Base-by-base conservation (phyloP, 73 alveolate species). In the Paramecium biaurelia region DNA sequence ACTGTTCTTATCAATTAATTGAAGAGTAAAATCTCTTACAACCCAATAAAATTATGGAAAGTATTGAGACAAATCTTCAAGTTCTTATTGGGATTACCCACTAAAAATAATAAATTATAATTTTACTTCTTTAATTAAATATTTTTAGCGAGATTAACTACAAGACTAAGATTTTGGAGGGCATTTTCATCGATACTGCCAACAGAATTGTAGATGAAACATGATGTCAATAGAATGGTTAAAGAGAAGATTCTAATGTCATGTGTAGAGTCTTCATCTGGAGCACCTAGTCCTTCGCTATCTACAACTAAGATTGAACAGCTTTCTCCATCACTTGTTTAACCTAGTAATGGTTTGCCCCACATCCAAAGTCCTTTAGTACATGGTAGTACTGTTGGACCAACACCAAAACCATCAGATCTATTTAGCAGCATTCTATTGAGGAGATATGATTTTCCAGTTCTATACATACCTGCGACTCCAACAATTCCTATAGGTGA, bases 41-140 rank as follows among this genome's bases (percentile, higher is more conserved):
- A 98, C 98, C 99, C 99, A 98, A 95, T 95, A 95, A 85, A 98
- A 96, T 30, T 97, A 85, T 67, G 99, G 99, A 93, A 98, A 97
- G 94, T 96, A 97, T 49, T 93, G 76, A 3, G 98, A 93, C 95
- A 95, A 93, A 76, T 98, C 99, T 89, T 97, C 99, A 35, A 95
- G 92, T 85, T 97, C 99, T 38, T 97, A 96, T 41, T 94, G 98
- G 12, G 63, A 47, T 43, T 93, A 94, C 26, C 97, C 96, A 59
- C 92, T 79, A 53, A 53, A 53, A 53, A 2, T 53, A 15, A n/a
- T 15, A 18, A 53, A 53, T 53, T 53, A 53, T 53, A 1, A 4
- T 18, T 32, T 53, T 53, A 53, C 68, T 34, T 53, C 92, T 94
- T 97, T 38, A 97, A 43, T 70, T 96, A 95, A 85, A 98, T 97